Conservation (phyloP, 2,329 filamentous ascomycete species). For the Fusarium abutilonis region DNA sequence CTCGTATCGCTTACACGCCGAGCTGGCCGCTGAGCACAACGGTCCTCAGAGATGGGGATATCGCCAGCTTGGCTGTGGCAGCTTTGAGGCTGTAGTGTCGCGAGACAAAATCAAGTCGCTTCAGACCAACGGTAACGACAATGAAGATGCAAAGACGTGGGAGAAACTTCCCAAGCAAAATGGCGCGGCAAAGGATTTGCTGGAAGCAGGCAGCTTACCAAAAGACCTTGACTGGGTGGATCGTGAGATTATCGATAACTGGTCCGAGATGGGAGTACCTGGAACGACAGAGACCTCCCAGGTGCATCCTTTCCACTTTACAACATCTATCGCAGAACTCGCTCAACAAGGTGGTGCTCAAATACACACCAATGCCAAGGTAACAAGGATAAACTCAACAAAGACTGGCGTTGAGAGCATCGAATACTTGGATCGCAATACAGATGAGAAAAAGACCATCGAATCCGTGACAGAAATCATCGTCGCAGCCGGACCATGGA, state of each 20-base stretch:
- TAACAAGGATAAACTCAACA: constrained; percentile 71
- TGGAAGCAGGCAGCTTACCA: constrained; percentile 72
- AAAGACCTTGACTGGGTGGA: constrained; percentile 87
- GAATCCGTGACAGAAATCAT: constrained; percentile 63
- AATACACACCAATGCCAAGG: constrained; percentile 72
- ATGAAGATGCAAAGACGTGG: constrained; percentile 59
- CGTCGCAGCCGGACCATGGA: constrained; percentile 71
- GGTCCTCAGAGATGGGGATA: constrained; percentile 89
- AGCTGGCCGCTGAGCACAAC: constrained; percentile 84
- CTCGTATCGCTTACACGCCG: constrained; percentile 82
- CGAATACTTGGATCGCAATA: constrained; percentile 64
- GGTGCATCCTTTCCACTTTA: constrained; percentile 93
- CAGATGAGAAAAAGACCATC: constrained; percentile 51
- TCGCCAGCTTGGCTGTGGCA: constrained; percentile 78
- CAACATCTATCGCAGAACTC: constrained; percentile 80
- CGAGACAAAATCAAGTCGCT: constrained; percentile 49
- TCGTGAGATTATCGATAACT: constrained; percentile 70
- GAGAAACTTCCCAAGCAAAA: constrained; percentile 71
- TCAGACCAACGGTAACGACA: constrained; percentile 34
- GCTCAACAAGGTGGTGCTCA: constrained; percentile 75
- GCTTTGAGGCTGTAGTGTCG: constrained; percentile 55
- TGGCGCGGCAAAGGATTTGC: constrained; percentile 56
- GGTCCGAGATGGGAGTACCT: constrained; percentile 80
- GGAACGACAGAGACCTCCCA: constrained; percentile 84
- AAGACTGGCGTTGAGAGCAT: constrained; percentile 67